Percentiles rank a stretch among this genome's conserved stretches.
Conservation (phyloP, 495 filamentous ascomycete species). For the Trichocladium uniseriatum region DNA sequence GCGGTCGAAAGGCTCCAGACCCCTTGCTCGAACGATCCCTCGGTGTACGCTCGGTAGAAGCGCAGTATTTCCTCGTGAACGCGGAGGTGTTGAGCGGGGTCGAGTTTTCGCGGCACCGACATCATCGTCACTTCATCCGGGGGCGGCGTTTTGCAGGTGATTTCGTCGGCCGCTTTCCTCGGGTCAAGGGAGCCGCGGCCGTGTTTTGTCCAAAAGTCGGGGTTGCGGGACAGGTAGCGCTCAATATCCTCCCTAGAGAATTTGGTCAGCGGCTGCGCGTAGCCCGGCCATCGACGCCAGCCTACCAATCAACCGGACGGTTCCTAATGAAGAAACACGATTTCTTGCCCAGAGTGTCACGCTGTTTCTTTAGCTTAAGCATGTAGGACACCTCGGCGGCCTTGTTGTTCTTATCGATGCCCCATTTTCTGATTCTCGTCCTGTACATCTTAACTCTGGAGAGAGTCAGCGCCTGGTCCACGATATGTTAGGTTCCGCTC, state of each 20-base stretch:
- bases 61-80: constrained; percentile 26
- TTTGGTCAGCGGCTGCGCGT: too few species aligned
- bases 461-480: neutral
- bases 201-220: constrained; percentile 16
- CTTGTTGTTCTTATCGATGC: constrained; percentile 37
- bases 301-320: constrained; percentile 22
- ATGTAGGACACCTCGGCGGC: constrained; percentile 30
- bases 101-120: constrained; percentile 21
- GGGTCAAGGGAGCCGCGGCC: constrained; percentile 19
- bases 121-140: neutral
- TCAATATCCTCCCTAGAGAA: constrained; percentile 21
- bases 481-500: neutral
- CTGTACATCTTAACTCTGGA: constrained; percentile 37
- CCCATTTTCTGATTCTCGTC: constrained; percentile 36
- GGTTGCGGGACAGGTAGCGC: constrained; percentile 27
- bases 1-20: constrained; percentile 19
- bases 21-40: constrained; percentile 21
- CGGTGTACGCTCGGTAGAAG: constrained; percentile 25
- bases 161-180: constrained; percentile 16
- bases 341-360: constrained; percentile 24
- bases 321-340: constrained; percentile 28
- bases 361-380: constrained; percentile 25
- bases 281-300: neutral
- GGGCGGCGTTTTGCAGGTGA: constrained; percentile 29
- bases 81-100: constrained; percentile 19